A percentile compares a stretch with the other conserved stretches of the same genome.
Evolutionary conservation across 306 rosid genomes (phyloP).

Genomic region (Crataegus laevigata): DNA sequence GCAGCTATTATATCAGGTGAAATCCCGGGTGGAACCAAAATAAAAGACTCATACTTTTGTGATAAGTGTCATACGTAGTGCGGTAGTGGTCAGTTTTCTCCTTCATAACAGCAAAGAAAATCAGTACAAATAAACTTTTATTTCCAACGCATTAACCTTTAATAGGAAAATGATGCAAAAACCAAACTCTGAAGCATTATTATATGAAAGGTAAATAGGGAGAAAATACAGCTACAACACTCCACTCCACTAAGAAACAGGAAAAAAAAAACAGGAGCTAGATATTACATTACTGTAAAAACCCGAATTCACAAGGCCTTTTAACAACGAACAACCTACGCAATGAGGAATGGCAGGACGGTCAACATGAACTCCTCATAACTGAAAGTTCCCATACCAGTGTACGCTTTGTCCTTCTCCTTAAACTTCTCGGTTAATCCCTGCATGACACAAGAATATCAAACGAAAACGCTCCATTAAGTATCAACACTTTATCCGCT

Average conservation of each 20-base stretch:
- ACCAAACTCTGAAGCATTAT: neutral
- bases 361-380: constrained; percentile 92
- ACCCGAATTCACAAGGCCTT: neutral
- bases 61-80: no score
- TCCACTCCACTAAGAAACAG: neutral
- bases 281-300: neutral
- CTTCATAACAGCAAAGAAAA: no score
- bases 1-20: no score
- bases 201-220: neutral
- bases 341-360: constrained; percentile 79
- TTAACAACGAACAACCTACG: constrained; percentile 29
- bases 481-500: no score
- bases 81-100: no score
- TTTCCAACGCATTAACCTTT: neutral
- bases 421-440: constrained; percentile 90
- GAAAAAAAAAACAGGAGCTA: neutral
- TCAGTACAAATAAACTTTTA: no score
- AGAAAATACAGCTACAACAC: neutral
- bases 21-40: no score
- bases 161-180: neutral
- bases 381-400: constrained; percentile 70
- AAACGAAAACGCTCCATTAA: neutral
- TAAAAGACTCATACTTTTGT: no score
- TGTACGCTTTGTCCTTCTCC: constrained; percentile 69
- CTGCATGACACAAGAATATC: constrained; percentile 25